Evolutionary conservation across 768 basidiomycete genomes (phyloP).

Genomic region (Amyloporia xantha): DNA sequence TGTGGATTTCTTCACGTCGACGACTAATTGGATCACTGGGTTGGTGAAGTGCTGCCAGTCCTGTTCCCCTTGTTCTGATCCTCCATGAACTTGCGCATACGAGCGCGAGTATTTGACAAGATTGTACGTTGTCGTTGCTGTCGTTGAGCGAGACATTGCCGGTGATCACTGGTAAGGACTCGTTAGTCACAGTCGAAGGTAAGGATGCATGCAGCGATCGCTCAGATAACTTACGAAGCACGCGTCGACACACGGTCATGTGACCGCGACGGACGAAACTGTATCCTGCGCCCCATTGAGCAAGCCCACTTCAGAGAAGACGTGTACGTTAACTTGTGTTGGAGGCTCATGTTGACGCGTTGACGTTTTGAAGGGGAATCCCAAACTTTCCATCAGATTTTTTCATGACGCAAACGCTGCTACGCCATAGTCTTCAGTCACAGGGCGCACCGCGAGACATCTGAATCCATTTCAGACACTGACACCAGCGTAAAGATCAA

Average conservation of each 20-base stretch:
- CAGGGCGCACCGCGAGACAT: too few relatives aligned
- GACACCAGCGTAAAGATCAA: too few relatives aligned
- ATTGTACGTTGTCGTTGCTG: conserved; percentile 48
- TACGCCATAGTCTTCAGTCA: too few relatives aligned
- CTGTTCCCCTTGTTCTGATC: conserved; percentile 19
- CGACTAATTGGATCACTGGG: conserved; percentile 52
- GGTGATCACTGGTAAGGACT: not conserved
- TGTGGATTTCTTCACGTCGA: conserved; percentile 48
- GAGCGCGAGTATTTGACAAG: conserved; percentile 66
- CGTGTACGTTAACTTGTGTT: too few relatives aligned
- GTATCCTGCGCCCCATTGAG: too few relatives aligned
- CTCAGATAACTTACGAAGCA: not conserved
- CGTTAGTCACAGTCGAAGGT: not conserved
- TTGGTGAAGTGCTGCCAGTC: conserved; percentile 82
- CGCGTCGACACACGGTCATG: not conserved
- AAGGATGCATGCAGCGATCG: too few relatives aligned
- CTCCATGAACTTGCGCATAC: conserved; percentile 32
- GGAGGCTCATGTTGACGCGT: too few relatives aligned
- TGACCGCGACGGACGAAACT: not conserved
- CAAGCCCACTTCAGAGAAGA: too few relatives aligned
- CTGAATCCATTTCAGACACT: too few relatives aligned
- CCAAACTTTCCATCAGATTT: too few relatives aligned
- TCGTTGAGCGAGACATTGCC: conserved; percentile 44
- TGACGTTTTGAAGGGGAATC: too few relatives aligned
- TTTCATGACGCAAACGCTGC: too few relatives aligned